phyloP scores from a whole-genome alignment of 139 green algal species.

The Asterochloris erici region DNA sequence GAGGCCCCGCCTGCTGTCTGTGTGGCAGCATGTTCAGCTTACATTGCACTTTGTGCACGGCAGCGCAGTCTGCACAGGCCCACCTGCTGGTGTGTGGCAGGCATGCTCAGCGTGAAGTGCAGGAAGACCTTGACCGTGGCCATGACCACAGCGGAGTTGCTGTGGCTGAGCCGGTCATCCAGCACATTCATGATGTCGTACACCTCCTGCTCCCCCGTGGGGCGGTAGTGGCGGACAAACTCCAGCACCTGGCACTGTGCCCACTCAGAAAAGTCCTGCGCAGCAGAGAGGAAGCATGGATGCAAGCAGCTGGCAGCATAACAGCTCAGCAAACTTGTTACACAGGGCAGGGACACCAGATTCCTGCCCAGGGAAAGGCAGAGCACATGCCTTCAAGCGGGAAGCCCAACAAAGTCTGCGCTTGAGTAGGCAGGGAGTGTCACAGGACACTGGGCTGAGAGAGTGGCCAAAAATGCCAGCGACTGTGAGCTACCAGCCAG shows the following conservation, averaged over 20 bases:
- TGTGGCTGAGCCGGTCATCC: slow-evolving; percentile 85
- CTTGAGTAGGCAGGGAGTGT: too few species aligned
- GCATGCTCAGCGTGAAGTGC: slow-evolving; percentile 83
- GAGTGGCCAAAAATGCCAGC: too few species aligned
- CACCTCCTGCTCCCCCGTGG: slow-evolving; percentile 71
- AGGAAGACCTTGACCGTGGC: slow-evolving; percentile 91
- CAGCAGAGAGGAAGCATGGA: not conserved
- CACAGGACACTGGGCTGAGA: too few species aligned
- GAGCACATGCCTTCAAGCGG: not conserved
- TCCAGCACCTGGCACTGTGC: slow-evolving; percentile 91
- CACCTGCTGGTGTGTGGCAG: slow-evolving; percentile 37
- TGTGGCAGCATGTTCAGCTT: not conserved
- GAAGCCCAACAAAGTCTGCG: too few species aligned
- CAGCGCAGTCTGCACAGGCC: not conserved
- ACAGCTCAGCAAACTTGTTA: not conserved
- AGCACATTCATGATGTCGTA: slow-evolving; percentile 96
- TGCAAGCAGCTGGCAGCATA: not conserved
- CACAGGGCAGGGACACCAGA: not conserved
- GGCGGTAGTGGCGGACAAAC: slow-evolving; percentile 61
- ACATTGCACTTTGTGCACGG: not conserved
- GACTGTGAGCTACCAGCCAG: too few species aligned
- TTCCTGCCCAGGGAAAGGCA: not conserved
- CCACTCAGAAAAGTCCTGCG: slow-evolving; percentile 91
- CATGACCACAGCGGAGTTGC: slow-evolving; percentile 91
- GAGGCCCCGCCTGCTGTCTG: too few species aligned